Percentiles rank a stretch among this genome's conserved stretches.
Conservation (phyloP, 441 rosid genomes). For the Aquilaria agallochum region DNA sequence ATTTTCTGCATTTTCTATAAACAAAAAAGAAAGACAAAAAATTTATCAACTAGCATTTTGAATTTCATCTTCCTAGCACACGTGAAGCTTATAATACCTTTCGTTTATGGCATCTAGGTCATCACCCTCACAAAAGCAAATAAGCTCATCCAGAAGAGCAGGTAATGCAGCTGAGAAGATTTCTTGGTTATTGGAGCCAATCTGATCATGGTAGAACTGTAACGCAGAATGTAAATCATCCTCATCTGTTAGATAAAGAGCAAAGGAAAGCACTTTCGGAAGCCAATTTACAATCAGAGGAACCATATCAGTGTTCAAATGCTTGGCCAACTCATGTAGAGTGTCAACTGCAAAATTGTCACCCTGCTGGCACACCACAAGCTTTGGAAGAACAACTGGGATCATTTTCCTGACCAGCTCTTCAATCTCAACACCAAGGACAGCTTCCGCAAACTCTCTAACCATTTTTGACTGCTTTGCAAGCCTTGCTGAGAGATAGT, state of each 20-base stretch:
- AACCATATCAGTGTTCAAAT: slow-evolving; percentile 65
- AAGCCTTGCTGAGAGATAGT: slow-evolving; percentile 62
- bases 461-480: slow-evolving; percentile 65
- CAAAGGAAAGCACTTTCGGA: slow-evolving; percentile 96
- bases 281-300: slow-evolving; percentile 86
- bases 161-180: slow-evolving; percentile 96
- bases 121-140: slow-evolving; percentile 84
- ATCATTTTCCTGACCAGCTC: slow-evolving; percentile 80
- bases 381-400: slow-evolving; percentile 93
- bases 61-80: slow-evolving; percentile 16
- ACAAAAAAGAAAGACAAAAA: slow-evolving; percentile 5
- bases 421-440: slow-evolving; percentile 66
- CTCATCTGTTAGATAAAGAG: slow-evolving; percentile 74
- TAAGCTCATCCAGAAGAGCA: slow-evolving; percentile 92
- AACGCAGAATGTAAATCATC: slow-evolving; percentile 66
- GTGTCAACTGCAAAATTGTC: slow-evolving; percentile 59
- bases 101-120: slow-evolving; percentile 69
- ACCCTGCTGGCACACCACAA: slow-evolving; percentile 75
- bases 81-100: slow-evolving; percentile 47
- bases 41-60: background rate
- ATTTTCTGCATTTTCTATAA: slow-evolving; percentile 9
- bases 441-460: slow-evolving; percentile 94
- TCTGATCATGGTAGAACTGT: slow-evolving; percentile 80
- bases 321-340: slow-evolving; percentile 73
- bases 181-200: slow-evolving; percentile 89